Evolutionary conservation across 441 rosid genomes (phyloP), one percentile per base, ranked within the genome.

Genomic region (Arabidopsis hybrid): DNA sequence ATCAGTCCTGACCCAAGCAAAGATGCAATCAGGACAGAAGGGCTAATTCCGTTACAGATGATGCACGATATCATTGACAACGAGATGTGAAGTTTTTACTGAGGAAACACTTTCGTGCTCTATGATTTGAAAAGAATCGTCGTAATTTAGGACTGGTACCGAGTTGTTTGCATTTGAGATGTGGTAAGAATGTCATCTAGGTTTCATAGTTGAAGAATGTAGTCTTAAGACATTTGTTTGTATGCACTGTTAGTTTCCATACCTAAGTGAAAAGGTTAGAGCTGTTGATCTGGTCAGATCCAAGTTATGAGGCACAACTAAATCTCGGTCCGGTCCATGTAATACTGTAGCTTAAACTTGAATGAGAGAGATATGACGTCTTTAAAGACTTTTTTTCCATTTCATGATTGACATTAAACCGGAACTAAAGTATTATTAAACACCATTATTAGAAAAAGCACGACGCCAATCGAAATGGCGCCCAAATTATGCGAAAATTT

Each of bases 1-100:
- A 83, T 91, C 68, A 94, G 98, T 69, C 91, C 95, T 4, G 96
- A 94, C 78, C 89, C 91, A 34, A 88, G 72, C 59, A 91, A 94
- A 84, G 90, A 88, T 62, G 97, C 97, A 59, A 87, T 94, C 65
- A 87, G 97, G 7, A 86, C 95, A 4, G 93, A 94, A 82, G 95
- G 98, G 65, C 89, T 94, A 13, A 81, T 94, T 64, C 97, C 96
- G 3, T 40, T 89, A 67, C 93, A 94, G 81, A 85, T 88, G 97
- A 94, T 94, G 93, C 87, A 87, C 0, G 96, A 94, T 73, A 90
- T 94, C 71, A 69, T 93, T 53, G 85, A 89, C 63, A 87, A 86
- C 4, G 92, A 93, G 7, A 91, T 93, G 92, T 91, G 86, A 91
- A 69, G 60, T 57, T 66, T 65, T 38, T 26, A 38, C 60, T 11